Evolutionary conservation across 495 filamentous ascomycete species (phyloP).

Genomic region (Penicillium macrosclerotiorum): DNA sequence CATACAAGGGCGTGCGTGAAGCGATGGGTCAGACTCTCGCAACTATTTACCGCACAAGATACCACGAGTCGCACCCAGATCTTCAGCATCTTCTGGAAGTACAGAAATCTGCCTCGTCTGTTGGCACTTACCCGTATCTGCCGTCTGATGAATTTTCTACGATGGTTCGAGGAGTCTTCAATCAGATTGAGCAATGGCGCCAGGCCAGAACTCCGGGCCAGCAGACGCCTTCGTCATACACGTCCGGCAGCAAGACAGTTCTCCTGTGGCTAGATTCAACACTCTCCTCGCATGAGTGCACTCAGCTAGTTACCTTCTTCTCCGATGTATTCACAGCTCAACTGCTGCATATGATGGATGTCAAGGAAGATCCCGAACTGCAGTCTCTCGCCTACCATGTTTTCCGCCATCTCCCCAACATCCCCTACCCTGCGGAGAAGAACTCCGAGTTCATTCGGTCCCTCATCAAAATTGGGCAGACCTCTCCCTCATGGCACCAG

Average conservation of each 20-base stretch:
- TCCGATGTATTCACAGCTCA: slow-evolving; percentile 83
- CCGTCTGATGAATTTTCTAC: slow-evolving; percentile 70
- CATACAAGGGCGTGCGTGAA: slow-evolving; percentile 95
- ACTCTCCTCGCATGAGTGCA: slow-evolving; percentile 89
- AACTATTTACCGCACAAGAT: slow-evolving; percentile 80
- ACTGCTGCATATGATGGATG: slow-evolving; percentile 99
- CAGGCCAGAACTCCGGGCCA: slow-evolving; percentile 80
- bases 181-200: slow-evolving; percentile 82
- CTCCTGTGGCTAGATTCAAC: slow-evolving; percentile 93
- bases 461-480: slow-evolving; percentile 85
- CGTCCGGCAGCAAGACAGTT: slow-evolving; percentile 92
- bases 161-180: slow-evolving; percentile 75
- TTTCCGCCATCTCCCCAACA: slow-evolving; percentile 94
- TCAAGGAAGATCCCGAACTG: slow-evolving; percentile 96
- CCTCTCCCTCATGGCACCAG: slow-evolving; percentile 91
- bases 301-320: slow-evolving; percentile 87
- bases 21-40: slow-evolving; percentile 88
- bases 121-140: slow-evolving; percentile 81
- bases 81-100: slow-evolving; percentile 69
- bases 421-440: slow-evolving; percentile 85
- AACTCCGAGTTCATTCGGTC: slow-evolving; percentile 79
- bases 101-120: slow-evolving; percentile 75
- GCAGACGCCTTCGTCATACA: slow-evolving; percentile 92
- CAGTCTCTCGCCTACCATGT: slow-evolving; percentile 95
- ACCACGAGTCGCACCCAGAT: slow-evolving; percentile 87